phyloP scores from a whole-genome alignment of 352 stramenopile genomes.

The Pseudoperonospora humuli region DNA sequence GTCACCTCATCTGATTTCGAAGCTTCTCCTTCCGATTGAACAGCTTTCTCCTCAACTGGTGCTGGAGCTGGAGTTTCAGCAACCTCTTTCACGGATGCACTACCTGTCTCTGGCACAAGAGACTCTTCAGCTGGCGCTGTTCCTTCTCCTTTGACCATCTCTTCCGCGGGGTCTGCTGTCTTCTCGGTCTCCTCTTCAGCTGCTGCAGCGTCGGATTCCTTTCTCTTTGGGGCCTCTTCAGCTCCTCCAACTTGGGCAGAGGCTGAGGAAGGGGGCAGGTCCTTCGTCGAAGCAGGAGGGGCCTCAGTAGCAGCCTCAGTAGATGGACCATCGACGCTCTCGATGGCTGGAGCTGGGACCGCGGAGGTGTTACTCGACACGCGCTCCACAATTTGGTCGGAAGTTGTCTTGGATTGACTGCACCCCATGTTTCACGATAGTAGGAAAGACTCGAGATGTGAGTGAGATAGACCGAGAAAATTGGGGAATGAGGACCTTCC shows the following conservation, averaged over 20 bases:
- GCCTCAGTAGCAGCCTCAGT: constrained; percentile 3
- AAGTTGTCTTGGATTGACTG: constrained; percentile 46
- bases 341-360: constrained; percentile 6
- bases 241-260: constrained; percentile 6
- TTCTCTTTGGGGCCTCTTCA: constrained; percentile 6
- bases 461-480: constrained; percentile 18
- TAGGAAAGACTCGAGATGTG: constrained; percentile 6
- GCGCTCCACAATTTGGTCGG: constrained; percentile 37
- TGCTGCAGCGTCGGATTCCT: constrained; percentile 6
- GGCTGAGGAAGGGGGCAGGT: constrained; percentile 5
- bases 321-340: constrained; percentile 4
- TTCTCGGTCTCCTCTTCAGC: constrained; percentile 6
- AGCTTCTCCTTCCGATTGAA: neutral
- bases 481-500: constrained; percentile 21
- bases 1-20: neutral
- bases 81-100: neutral
- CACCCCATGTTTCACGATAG: constrained; percentile 54
- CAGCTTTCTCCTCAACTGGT: neutral
- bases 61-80: neutral
- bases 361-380: constrained; percentile 8
- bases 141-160: neutral
- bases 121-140: neutral
- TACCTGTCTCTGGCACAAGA: neutral
- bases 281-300: constrained; percentile 4
- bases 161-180: neutral